Base-by-base conservation (phyloP, 1,284 basidiomycete species). In the Vanrija pseudolonga region DNA sequence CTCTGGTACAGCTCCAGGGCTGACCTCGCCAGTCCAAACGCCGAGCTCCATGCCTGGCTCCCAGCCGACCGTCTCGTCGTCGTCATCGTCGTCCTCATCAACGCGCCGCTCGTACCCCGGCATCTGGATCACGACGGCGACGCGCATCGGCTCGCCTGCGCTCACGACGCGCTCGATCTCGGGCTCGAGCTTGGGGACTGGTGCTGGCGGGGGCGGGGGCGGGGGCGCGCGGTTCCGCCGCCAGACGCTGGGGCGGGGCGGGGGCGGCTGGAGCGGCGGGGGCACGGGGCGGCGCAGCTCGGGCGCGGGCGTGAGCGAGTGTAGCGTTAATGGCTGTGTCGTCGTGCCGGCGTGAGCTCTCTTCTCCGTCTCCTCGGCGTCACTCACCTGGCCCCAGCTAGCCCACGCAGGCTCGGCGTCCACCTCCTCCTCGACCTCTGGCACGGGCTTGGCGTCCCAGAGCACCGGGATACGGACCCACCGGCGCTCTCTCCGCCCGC, bases 21-120 rank as follows among this genome's bases (percentile, higher is more conserved):
- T n/a, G 14, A 50, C 38, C 14, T 17, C 14, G 24, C 71, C 71
- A 50, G 72, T 63, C 71, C 71, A 73, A 6, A 73, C 58, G 17
- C 67, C 71, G 22, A 73, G 24, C 57, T 72, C 71, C 69, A 73
- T 72, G n/a, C 71, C 68, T 4, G 49, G 56, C 40, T 66, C 62
- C 71, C 71, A 73, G 3, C 63, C 71, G 2, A 60, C 56, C 39
- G 47, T 52, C 43, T 72, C 68, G 6, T 69, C 69, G 12, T 61
- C 65, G 32, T 62, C 60, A 32, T 60, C 57, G n/a, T 49, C 43
- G 17, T 38, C 38, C 15, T 39, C 38, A 9, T 39, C 45, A 18
- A 36, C 20, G 17, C 43, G 22, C 43, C 52, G 23, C 43, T 41
- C 55, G 42, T 51, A 47, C 38, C 40, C 45, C 15, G 71, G 71